These are phyloP conservation scores for Tuber magnatum DNA, from an alignment of 495 filamentous ascomycete species.

Conservation along the genomic window DNA sequence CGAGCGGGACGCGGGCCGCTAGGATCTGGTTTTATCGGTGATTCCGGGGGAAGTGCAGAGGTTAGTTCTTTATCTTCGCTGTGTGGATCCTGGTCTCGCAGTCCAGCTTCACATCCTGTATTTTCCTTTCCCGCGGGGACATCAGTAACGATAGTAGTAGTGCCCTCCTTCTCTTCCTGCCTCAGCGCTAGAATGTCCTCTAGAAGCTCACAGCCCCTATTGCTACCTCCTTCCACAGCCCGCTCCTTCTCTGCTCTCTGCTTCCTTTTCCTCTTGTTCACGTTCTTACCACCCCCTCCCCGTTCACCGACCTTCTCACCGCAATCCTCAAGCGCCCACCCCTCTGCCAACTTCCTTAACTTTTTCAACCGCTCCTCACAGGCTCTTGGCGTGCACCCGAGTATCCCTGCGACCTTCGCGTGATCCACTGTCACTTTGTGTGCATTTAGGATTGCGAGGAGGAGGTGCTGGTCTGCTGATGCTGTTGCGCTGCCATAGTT, in stretches of 20 bases:
- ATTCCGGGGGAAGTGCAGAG: background rate
- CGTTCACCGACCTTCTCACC: slow-evolving; percentile 9
- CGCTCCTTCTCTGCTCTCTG: background rate
- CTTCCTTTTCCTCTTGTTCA: background rate
- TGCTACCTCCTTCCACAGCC: background rate
- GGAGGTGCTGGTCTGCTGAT: slow-evolving; percentile 37
- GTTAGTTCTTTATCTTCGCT: background rate
- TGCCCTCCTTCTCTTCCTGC: background rate
- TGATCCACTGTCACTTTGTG: slow-evolving; percentile 37
- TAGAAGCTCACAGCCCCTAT: background rate
- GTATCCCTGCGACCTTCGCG: slow-evolving; percentile 30
- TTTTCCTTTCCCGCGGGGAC: background rate
- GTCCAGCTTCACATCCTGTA: background rate
- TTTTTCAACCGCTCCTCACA: slow-evolving; percentile 41
- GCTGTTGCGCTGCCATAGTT: slow-evolving; percentile 14
- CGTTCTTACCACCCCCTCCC: slow-evolving; percentile 1
- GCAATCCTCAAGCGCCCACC: slow-evolving; percentile 18
- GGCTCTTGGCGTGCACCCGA: slow-evolving; percentile 40
- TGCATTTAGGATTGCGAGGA: slow-evolving; percentile 38
- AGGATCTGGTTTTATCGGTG: background rate
- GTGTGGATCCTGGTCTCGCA: background rate
- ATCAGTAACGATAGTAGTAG: background rate
- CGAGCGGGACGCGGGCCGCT: background rate
- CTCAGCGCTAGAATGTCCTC: background rate
- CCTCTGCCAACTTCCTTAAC: slow-evolving; percentile 36